Percentiles rank a stretch among this genome's conserved stretches.
These are phyloP conservation scores for Gardenia jasminoides DNA, from an alignment of 257 asterid genomes.

Conservation along the genomic window DNA sequence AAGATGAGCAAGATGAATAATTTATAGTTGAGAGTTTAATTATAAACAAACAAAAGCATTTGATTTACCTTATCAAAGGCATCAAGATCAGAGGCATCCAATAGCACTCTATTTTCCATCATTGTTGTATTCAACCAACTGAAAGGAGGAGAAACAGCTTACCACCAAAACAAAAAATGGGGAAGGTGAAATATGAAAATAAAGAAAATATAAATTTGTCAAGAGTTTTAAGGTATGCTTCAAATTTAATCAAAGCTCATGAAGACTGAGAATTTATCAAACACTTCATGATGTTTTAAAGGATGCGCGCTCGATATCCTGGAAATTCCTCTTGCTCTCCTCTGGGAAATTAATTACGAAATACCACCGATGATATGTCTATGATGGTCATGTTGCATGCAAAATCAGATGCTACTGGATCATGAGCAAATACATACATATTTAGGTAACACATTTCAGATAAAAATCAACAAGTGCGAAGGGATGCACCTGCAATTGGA, in stretches of 20 bases:
- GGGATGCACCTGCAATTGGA: not conserved
- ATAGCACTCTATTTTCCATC: constrained; percentile 81
- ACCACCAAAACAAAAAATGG: not conserved
- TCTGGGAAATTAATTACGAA: not conserved
- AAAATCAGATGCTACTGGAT: not conserved
- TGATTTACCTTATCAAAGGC: constrained; percentile 68
- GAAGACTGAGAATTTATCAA: not conserved
- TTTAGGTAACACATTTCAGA: not conserved
- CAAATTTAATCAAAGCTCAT: not conserved
- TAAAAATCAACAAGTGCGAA: not conserved
- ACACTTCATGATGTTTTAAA: not conserved
- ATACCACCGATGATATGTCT: not conserved
- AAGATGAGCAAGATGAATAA: not conserved
- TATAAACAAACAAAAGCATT: constrained; percentile 19
- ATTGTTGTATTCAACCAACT: constrained; percentile 94
- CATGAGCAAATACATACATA: not conserved
- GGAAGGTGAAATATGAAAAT: not conserved
- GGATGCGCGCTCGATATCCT: not conserved
- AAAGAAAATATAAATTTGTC: not conserved
- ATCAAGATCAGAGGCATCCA: constrained; percentile 62
- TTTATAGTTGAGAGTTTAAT: not conserved
- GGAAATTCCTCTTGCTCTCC: not conserved
- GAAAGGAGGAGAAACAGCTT: constrained; percentile 26
- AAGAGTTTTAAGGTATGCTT: not conserved
- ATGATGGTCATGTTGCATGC: not conserved